Conservation (phyloP, 2,329 filamentous ascomycete genomes). For the Endothia cerciana region DNA sequence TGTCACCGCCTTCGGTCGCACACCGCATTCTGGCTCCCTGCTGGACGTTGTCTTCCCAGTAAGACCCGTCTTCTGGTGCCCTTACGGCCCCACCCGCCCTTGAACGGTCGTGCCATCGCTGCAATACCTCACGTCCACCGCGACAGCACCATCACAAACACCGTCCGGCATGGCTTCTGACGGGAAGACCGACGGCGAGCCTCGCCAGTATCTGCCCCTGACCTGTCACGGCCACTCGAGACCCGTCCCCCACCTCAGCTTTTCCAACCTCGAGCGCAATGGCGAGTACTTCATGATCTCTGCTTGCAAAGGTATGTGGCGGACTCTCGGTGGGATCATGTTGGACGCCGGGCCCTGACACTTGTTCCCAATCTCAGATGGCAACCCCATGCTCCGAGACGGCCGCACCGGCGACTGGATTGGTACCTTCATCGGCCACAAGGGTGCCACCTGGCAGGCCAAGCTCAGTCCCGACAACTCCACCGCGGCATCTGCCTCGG, state of each 20-base stretch:
- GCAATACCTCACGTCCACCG: not conserved
- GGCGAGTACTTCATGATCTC: constrained; percentile 91
- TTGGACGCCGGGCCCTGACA: constrained; percentile 12
- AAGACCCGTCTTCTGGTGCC: constrained; percentile 13
- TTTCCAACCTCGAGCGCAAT: constrained; percentile 81
- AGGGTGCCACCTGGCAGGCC: constrained; percentile 97
- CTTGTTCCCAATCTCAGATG: constrained; percentile 64
- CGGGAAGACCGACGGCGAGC: constrained; percentile 24
- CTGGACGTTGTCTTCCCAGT: constrained; percentile 15
- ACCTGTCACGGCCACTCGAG: constrained; percentile 95
- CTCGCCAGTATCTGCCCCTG: constrained; percentile 75
- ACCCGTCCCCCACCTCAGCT: constrained; percentile 88
- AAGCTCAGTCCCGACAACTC: constrained; percentile 85
- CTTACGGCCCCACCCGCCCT: constrained; percentile 30
- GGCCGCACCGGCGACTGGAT: constrained; percentile 98
- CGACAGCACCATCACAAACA: too few relatives aligned
- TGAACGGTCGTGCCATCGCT: not conserved
- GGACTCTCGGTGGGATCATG: not conserved
- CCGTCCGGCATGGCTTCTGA: constrained; percentile 36
- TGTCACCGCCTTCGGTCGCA: constrained; percentile 13
- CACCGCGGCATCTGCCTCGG: constrained; percentile 89
- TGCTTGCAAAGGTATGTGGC: constrained; percentile 76
- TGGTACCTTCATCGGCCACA: constrained; percentile 96
- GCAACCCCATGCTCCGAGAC: constrained; percentile 97
- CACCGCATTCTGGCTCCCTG: constrained; percentile 25